Base-by-base conservation (phyloP, 192 early-diverging fungal species). In the Lobosporangium transversale region DNA sequence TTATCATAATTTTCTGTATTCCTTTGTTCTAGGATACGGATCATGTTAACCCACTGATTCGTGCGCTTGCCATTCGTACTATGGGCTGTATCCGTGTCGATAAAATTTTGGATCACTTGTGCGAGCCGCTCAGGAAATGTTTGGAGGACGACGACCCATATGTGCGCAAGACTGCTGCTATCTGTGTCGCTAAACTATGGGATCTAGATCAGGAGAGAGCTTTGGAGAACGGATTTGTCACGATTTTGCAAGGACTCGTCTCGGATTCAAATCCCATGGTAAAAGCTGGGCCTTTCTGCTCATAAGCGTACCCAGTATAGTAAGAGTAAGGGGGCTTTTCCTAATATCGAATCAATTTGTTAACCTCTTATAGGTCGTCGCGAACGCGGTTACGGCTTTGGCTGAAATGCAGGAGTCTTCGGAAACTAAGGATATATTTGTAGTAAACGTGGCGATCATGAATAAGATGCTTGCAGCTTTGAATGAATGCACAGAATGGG, bases 401-500 rank as follows among this genome's bases (percentile, higher is more conserved):
- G 76, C 87, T 21, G 97, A 99, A 67, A 99, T 99, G 71, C 88
- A 91, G 56, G 93, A 94, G 31, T 86, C 87, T 21, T 84, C 91
- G 14, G 81, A 81, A 1, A 84, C 79, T 26, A 82, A 80, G 63
- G 89, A 92, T 58, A 81, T 96, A 36, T 96, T 97, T 81, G 66
- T 80, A 12, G 85, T 99, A 42, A 94, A 94, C 53, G 68, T 83
- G 12, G 57, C 76, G 17, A 85, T 85, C 15, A 88, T 95, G 49
- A 83, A 87, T 47, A 95, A 94, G 80, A 85, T 99, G 71, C 81
- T 99, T 66, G 89, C 93, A 11, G 97, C 97, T 3, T 70, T 99
- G 47, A 99, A 99, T 81, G 97, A 98, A 80, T 98, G 97, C 79
- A 94, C 94, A 43, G 97, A 99, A 89, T 99, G 97, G 97, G 97